Evolutionary conservation across 2,329 filamentous ascomycete genomes (phyloP), one percentile per base, ranked within the genome.

Genomic region (Fusarium cicatricum): DNA sequence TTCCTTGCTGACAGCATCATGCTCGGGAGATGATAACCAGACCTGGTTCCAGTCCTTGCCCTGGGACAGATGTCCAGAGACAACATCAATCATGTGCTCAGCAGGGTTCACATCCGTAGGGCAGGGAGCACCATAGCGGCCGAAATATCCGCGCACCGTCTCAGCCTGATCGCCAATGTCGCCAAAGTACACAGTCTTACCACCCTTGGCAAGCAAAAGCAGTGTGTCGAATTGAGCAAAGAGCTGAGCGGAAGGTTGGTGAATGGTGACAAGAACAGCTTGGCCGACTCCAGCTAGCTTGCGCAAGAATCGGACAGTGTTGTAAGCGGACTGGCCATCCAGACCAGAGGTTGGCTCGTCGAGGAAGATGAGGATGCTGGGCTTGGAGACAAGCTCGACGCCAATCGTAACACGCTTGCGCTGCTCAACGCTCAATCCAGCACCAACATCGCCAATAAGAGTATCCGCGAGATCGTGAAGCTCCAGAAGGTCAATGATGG

Each of bases 61-160:
- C 47, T 74, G 77, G 0, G 78, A 80, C 1, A 82, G 67, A 31
- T 73, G 70, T 0, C 83, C 83, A 2, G 83, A 82, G 12, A 82
- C 80, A 15, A 82, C 79, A 43, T 84, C 80, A 46, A 92, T 84
- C 86, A 92, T 91, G 78, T 87, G 90, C 71, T 92, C 90, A 0
- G 90, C 90, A 2, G 88, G 88, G 65, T 92, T 92, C 15, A 84
- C 85, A 0, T 85, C 82, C 0, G 77, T 60, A 1, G 83, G 81
- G 58, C 88, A 90, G 1, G 82, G 79, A 0, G 85, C 86, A 5
- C 88, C 90, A 55, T 90, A 82, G 16, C 78, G 76, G 36, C 84
- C 84, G 68, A 95, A 93, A 72, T 90, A 90, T 19, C 76, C 77
- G 37, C 80, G 81, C 49, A 90, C 71, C 0, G 78, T 83, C 5